These are phyloP conservation scores for Penicillium sp. DNA, from an alignment of 2,329 filamentous ascomycete genomes.

Conservation along the genomic window DNA sequence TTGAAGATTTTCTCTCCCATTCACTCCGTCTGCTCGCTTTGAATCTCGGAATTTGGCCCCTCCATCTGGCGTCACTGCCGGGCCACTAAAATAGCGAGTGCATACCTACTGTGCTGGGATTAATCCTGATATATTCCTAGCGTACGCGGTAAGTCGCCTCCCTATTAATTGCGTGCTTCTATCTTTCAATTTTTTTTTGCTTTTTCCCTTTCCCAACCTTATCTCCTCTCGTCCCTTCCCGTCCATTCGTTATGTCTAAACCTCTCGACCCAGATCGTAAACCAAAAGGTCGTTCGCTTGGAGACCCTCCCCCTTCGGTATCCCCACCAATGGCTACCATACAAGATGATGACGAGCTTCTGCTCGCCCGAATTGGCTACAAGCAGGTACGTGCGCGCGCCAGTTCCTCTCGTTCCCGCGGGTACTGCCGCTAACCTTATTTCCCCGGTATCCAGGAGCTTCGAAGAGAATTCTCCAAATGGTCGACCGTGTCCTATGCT, in stretches of 20 bases:
- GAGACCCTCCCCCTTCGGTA: neutral
- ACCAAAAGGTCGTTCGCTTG: neutral
- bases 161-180: constrained; percentile 12
- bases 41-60: constrained; percentile 22
- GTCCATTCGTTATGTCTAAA: constrained; percentile 14
- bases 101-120: constrained; percentile 6
- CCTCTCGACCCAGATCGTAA: constrained; percentile 21
- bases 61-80: constrained; percentile 24
- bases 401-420: neutral
- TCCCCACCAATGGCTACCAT: constrained; percentile 49
- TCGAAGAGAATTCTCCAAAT: constrained; percentile 68
- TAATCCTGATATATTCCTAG: constrained; percentile 10
- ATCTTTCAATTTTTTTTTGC: constrained; percentile 17
- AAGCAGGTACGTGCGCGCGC: constrained; percentile 58
- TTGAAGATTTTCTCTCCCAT: constrained; percentile 8
- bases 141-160: constrained; percentile 16
- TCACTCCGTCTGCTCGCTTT: constrained; percentile 28
- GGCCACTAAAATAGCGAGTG: constrained; percentile 22
- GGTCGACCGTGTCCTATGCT: constrained; percentile 70
- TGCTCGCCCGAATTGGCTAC: constrained; percentile 67
- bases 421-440: constrained; percentile 11
- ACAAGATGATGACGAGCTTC: constrained; percentile 64
- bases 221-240: constrained; percentile 15
- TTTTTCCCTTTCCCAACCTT: constrained; percentile 14
- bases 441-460: constrained; percentile 56